phyloP scores from a whole-genome alignment of 306 rosid genomes.

The Alnus glutinosa region DNA sequence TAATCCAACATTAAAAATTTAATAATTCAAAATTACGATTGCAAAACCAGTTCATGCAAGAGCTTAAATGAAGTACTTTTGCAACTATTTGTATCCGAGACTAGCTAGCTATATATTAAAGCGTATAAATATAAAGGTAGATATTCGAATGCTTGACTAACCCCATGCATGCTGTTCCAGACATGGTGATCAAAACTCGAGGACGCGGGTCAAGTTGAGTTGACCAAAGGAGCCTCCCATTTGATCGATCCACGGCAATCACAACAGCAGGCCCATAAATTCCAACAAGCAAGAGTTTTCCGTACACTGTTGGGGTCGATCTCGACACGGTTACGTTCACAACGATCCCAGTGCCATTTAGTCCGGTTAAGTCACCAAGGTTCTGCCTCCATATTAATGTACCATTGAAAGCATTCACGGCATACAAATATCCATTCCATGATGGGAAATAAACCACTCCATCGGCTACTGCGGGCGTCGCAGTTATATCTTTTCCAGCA shows the following conservation, averaged over 20 bases:
- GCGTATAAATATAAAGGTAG: too few species aligned
- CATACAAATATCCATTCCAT: constrained; percentile 42
- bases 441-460: constrained; percentile 46
- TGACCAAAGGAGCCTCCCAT: constrained; percentile 38
- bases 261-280: constrained; percentile 43
- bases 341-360: constrained; percentile 29
- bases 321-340: constrained; percentile 41
- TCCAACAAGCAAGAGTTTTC: constrained; percentile 34
- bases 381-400: constrained; percentile 34
- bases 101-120: too few species aligned
- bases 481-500: constrained; percentile 36
- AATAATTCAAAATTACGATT: too few species aligned
- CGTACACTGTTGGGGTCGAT: constrained; percentile 32
- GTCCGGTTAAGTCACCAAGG: constrained; percentile 31
- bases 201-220: constrained; percentile 38
- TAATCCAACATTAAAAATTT: too few species aligned
- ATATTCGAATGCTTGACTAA: constrained; percentile 6
- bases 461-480: constrained; percentile 36
- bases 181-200: constrained; percentile 28
- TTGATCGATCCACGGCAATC: constrained; percentile 25
- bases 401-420: constrained; percentile 34
- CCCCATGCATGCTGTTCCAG: constrained; percentile 40
- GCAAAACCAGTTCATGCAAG: too few species aligned
- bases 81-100: too few species aligned
- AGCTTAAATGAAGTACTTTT: too few species aligned